phyloP scores from a whole-genome alignment of 2,329 filamentous ascomycete species.

The Aspergillus sp. region DNA sequence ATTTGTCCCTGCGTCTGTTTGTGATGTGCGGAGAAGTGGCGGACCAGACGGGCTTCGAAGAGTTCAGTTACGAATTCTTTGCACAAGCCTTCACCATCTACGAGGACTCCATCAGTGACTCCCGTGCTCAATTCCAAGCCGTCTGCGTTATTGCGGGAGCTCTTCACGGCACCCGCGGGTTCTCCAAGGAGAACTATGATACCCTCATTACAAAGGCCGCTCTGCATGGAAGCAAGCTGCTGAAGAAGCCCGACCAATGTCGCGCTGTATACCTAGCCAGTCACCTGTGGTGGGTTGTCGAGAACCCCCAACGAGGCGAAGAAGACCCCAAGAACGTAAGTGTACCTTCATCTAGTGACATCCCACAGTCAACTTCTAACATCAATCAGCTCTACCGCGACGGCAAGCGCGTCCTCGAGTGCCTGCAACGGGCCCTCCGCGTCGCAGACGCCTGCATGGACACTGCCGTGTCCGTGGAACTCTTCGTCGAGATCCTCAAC shows the following conservation, averaged over 20 bases:
- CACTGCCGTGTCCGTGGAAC: slow-evolving; percentile 90
- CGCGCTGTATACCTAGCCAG: slow-evolving; percentile 94
- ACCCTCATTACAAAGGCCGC: slow-evolving; percentile 98
- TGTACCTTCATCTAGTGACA: slow-evolving; percentile 18
- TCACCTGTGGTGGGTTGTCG: slow-evolving; percentile 96
- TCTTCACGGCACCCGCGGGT: slow-evolving; percentile 83
- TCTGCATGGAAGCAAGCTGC: slow-evolving; percentile 90
- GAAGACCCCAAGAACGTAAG: slow-evolving; percentile 77
- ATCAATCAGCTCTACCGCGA: slow-evolving; percentile 80
- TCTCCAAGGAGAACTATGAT: slow-evolving; percentile 97
- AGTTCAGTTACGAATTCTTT: slow-evolving; percentile 97
- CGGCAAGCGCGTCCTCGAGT: slow-evolving; percentile 94
- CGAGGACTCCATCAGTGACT: slow-evolving; percentile 93
- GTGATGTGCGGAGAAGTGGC: slow-evolving; percentile 90
- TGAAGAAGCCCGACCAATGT: slow-evolving; percentile 98
- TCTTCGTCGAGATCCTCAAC: slow-evolving; percentile 98
- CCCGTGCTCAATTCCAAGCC: slow-evolving; percentile 94
- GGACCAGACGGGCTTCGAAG: slow-evolving; percentile 87
- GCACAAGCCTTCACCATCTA: slow-evolving; percentile 98
- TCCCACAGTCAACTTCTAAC: neutral
- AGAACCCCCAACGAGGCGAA: slow-evolving; percentile 73
- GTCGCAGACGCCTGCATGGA: slow-evolving; percentile 99
- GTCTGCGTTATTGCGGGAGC: slow-evolving; percentile 92
- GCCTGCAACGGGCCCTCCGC: slow-evolving; percentile 87
- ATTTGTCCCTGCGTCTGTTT: slow-evolving; percentile 86